Conservation (phyloP, 768 basidiomycete species). For the Sarcodon sp. region DNA sequence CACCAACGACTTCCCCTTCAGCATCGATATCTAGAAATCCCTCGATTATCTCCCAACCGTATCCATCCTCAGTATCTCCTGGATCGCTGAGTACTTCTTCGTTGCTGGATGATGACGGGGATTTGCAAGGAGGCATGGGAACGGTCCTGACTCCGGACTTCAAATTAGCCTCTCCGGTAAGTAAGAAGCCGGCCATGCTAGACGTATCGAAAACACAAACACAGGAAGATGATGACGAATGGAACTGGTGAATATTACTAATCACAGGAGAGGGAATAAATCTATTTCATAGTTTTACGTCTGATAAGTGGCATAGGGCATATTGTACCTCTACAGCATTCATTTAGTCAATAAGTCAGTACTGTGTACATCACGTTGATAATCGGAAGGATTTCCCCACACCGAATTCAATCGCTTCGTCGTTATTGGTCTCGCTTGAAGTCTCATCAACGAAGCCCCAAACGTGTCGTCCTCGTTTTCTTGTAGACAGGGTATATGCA, state of each 20-base stretch:
- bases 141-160: constrained; percentile 21
- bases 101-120: constrained; percentile 29
- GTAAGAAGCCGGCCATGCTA: constrained; percentile 2
- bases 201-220: constrained; percentile 1
- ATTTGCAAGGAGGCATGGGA: constrained; percentile 12
- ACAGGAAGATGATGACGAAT: constrained; percentile 36
- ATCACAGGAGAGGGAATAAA: too few species aligned
- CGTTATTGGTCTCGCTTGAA: too few species aligned
- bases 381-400: too few species aligned
- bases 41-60: constrained; percentile 8
- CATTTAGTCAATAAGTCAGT: too few species aligned
- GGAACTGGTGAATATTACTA: constrained; percentile 37
- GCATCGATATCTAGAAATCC: not conserved
- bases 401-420: too few species aligned
- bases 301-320: too few species aligned
- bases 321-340: too few species aligned
- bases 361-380: too few species aligned
- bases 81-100: constrained; percentile 9
- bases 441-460: too few species aligned
- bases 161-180: constrained; percentile 9
- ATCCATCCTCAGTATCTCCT: constrained; percentile 12
- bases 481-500: too few species aligned
- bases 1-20: constrained; percentile 16
- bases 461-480: too few species aligned
- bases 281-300: too few species aligned